These are phyloP conservation scores for Dipteronia dyeriana DNA, from an alignment of 345 rosid genomes.

Conservation along the genomic window DNA sequence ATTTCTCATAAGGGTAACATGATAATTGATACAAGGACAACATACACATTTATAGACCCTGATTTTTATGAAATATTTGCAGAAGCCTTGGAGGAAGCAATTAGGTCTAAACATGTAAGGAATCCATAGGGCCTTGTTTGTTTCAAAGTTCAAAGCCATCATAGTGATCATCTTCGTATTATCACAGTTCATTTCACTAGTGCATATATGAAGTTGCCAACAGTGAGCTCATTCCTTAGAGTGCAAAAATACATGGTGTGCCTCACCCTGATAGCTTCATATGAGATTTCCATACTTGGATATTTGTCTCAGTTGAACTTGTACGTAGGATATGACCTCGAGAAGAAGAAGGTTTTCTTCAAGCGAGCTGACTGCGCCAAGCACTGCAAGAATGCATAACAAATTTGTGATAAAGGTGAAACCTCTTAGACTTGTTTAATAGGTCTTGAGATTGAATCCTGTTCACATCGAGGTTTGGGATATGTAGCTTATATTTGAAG, in stretches of 20 bases:
- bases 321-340: slow-evolving; percentile 46
- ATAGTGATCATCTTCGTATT: slow-evolving; percentile 34
- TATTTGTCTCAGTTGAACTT: slow-evolving; percentile 46
- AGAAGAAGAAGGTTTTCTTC: slow-evolving; percentile 39
- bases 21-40: slow-evolving; percentile 61
- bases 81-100: slow-evolving; percentile 26
- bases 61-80: slow-evolving; percentile 40
- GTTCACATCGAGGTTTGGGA: background rate
- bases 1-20: slow-evolving; percentile 39
- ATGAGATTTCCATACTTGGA: slow-evolving; percentile 37
- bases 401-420: background rate
- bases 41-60: slow-evolving; percentile 44
- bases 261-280: slow-evolving; percentile 33
- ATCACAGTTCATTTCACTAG: slow-evolving; percentile 51
- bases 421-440: background rate
- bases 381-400: background rate
- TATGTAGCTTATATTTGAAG: background rate
- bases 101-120: slow-evolving; percentile 33
- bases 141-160: slow-evolving; percentile 14
- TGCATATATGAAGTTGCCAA: slow-evolving; percentile 52
- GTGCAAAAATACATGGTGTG: slow-evolving; percentile 34
- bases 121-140: slow-evolving; percentile 40
- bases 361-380: slow-evolving; percentile 43
- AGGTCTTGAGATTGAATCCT: background rate
- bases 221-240: slow-evolving; percentile 33